Evolutionary conservation across 2,329 filamentous ascomycete genomes (phyloP).

Genomic region (Orbilia quercus): DNA sequence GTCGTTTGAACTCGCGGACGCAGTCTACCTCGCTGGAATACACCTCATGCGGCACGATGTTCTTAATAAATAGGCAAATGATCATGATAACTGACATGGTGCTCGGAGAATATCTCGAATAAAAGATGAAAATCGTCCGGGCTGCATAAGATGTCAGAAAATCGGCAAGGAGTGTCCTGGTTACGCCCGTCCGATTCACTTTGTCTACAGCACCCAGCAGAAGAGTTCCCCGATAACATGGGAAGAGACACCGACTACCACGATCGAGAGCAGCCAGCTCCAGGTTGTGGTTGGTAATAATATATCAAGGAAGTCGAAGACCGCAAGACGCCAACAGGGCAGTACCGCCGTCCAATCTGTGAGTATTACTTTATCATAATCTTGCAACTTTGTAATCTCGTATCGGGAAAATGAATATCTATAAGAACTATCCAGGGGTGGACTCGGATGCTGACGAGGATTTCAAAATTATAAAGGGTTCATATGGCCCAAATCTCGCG

Average conservation of each 20-base stretch:
- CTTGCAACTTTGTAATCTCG: too few species aligned
- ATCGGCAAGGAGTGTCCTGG: constrained; percentile 53
- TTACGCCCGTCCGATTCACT: constrained; percentile 43
- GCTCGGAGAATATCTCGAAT: constrained; percentile 11
- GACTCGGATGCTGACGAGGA: background rate
- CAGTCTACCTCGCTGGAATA: too few species aligned
- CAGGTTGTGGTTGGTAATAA: constrained; percentile 38
- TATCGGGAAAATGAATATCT: background rate
- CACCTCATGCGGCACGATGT: constrained; percentile 14
- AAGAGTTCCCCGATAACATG: constrained; percentile 45
- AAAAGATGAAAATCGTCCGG: constrained; percentile 48
- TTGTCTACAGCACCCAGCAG: constrained; percentile 48
- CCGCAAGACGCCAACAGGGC: constrained; percentile 15
- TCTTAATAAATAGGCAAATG: background rate
- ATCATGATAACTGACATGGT: constrained; percentile 14
- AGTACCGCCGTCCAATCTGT: constrained; percentile 28
- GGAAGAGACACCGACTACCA: constrained; percentile 50
- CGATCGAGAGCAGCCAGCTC: constrained; percentile 46
- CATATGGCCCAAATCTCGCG: background rate
- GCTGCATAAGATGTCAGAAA: constrained; percentile 50
- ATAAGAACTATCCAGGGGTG: constrained; percentile 6
- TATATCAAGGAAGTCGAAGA: constrained; percentile 20
- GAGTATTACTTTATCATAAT: too few species aligned
- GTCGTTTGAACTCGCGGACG: too few species aligned
- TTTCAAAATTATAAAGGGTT: constrained; percentile 4